phyloP scores from a whole-genome alignment of 192 early-diverging fungal genomes.

The Entophlyctis helioformis region DNA sequence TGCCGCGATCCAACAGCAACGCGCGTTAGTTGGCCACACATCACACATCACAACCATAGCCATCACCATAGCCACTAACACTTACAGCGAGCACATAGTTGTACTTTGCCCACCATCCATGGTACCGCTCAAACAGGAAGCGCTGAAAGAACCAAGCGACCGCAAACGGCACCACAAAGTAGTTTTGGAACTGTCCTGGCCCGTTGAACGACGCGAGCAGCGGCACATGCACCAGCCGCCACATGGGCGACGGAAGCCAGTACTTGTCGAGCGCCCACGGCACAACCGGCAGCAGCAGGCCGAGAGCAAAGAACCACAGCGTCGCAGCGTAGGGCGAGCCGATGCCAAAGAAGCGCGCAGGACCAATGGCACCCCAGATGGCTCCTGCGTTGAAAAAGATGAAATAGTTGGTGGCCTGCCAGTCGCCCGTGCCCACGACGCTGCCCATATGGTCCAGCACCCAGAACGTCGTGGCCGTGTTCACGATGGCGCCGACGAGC shows the following conservation, averaged over 20 bases:
- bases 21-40: too few relatives aligned
- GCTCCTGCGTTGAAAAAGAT: constrained; percentile 55
- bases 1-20: too few relatives aligned
- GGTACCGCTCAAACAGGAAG: constrained; percentile 31
- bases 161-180: neutral
- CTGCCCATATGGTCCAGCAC: constrained; percentile 13
- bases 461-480: constrained; percentile 11
- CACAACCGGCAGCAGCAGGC: constrained; percentile 22
- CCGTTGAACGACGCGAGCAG: constrained; percentile 6
- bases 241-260: constrained; percentile 11
- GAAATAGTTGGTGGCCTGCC: constrained; percentile 14
- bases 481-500: constrained; percentile 42
- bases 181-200: constrained; percentile 4
- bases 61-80: too few relatives aligned
- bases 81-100: constrained; percentile 56
- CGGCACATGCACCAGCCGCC: constrained; percentile 42
- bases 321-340: constrained; percentile 17
- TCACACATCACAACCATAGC: too few relatives aligned
- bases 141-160: constrained; percentile 43
- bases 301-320: constrained; percentile 18
- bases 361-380: constrained; percentile 73
- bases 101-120: constrained; percentile 50
- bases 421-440: constrained; percentile 7
- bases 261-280: constrained; percentile 28
- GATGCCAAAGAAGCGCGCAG: constrained; percentile 45